phyloP scores from a whole-genome alignment of 2,329 filamentous ascomycete species.

The Hymenoscyphus occultus region DNA sequence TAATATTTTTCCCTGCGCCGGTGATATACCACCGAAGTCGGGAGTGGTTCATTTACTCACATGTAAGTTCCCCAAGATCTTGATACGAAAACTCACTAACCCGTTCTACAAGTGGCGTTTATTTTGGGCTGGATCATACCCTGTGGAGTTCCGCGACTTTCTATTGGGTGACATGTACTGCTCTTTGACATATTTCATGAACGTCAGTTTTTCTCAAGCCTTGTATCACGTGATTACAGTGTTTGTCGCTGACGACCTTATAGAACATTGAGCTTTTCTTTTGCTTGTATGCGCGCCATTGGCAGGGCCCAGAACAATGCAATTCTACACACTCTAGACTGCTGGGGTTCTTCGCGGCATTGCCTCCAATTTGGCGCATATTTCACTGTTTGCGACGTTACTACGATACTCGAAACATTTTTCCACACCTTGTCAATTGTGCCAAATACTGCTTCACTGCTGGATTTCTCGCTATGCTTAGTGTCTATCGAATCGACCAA shows the following conservation, averaged over 20 bases:
- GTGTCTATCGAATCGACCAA: constrained; percentile 74
- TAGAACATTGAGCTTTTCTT: constrained; percentile 92
- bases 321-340: constrained; percentile 82
- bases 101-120: constrained; percentile 68
- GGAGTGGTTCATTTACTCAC: constrained; percentile 84
- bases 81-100: constrained; percentile 15
- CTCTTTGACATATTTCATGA: constrained; percentile 85
- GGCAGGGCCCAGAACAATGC: constrained; percentile 71
- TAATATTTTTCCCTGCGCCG: constrained; percentile 74
- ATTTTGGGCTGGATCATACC: constrained; percentile 79
- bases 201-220: constrained; percentile 54
- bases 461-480: constrained; percentile 72
- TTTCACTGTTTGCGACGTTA: constrained; percentile 91
- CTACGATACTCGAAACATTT: constrained; percentile 77
- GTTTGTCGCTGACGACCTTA: background rate
- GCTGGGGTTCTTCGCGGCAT: constrained; percentile 77
- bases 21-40: constrained; percentile 73
- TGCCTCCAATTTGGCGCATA: constrained; percentile 88
- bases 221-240: no score
- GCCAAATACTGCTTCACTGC: constrained; percentile 90
- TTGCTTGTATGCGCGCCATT: constrained; percentile 80
- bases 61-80: constrained; percentile 53
- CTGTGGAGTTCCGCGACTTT: constrained; percentile 95
- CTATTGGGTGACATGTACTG: constrained; percentile 98
- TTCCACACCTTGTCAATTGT: constrained; percentile 89